Percentiles rank a stretch among this genome's conserved stretches.
phyloP scores from a whole-genome alignment of 306 rosid genomes.

The Lathyrus oleraceus region DNA sequence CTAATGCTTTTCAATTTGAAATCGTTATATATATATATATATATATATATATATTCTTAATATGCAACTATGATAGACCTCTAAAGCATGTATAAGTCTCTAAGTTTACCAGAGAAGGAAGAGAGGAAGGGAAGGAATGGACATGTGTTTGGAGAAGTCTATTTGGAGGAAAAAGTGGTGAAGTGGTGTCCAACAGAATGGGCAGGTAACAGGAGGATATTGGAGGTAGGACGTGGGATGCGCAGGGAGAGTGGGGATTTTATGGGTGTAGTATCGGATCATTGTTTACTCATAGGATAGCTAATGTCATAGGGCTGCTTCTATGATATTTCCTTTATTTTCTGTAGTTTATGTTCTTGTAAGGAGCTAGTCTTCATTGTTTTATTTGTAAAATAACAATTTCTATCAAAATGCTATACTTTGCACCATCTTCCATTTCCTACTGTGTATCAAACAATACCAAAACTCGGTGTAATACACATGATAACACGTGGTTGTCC shows the following conservation, averaged over 20 bases:
- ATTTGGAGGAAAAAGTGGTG: not conserved
- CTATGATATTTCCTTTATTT: not conserved
- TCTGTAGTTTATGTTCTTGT: not conserved
- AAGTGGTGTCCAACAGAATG: not conserved
- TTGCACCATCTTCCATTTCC: not conserved
- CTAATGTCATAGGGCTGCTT: not conserved
- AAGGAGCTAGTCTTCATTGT: constrained; percentile 10
- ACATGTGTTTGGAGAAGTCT: not conserved
- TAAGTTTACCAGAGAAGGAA: not conserved
- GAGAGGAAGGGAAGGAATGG: not conserved
- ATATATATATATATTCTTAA: constrained; percentile 2
- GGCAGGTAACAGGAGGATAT: not conserved
- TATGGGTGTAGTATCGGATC: too few species aligned
- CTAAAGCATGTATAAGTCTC: not conserved
- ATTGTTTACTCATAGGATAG: not conserved
- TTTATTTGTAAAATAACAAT: not conserved
- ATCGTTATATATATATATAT: too few species aligned
- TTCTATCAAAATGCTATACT: constrained; percentile 9
- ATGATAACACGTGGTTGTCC: constrained; percentile 11
- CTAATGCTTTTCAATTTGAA: constrained; percentile 9
- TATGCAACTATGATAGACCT: not conserved
- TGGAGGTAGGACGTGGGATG: not conserved
- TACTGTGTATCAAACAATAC: constrained; percentile 21
- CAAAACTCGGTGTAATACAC: constrained; percentile 13
- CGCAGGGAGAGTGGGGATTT: not conserved